These are phyloP conservation scores for Trichopus zeylanicus DNA, from an alignment of 116 monocot species.

Conservation along the genomic window DNA sequence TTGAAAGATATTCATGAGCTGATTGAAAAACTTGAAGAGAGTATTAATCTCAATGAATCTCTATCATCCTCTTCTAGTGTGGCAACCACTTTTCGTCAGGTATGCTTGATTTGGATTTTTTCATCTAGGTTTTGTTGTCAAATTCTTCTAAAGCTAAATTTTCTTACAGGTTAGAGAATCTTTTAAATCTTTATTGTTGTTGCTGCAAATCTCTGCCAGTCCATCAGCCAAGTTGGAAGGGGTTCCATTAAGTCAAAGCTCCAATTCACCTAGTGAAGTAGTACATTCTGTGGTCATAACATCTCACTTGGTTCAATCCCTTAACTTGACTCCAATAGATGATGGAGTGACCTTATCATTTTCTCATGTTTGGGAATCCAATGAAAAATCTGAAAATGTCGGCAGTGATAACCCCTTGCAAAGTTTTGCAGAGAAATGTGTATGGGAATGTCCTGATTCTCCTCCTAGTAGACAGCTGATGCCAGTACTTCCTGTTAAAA, in stretches of 20 bases:
- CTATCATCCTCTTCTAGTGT: conserved; percentile 11
- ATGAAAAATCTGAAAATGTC: conserved; percentile 25
- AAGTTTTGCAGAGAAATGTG: conserved; percentile 50
- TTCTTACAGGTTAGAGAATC: conserved; percentile 47
- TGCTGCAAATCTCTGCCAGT: conserved; percentile 27
- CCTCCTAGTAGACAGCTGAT: conserved; percentile 36
- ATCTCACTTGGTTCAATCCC: conserved; percentile 25
- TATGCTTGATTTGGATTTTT: conserved; percentile 9
- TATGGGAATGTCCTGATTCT: conserved; percentile 88
- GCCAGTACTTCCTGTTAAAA: conserved; percentile 42
- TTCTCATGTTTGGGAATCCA: conserved; percentile 45
- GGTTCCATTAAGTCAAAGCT: conserved; percentile 14
- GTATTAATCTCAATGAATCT: conserved; percentile 20
- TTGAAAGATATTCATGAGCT: conserved; percentile 37
- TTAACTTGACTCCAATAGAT: conserved; percentile 7
- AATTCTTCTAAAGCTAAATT: not conserved
- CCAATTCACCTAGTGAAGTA: conserved; percentile 8
- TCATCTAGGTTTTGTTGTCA: not conserved
- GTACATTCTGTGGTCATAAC: conserved; percentile 14
- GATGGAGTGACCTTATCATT: conserved; percentile 23
- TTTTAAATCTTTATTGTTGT: conserved; percentile 26
- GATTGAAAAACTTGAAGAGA: conserved; percentile 35
- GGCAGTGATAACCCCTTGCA: conserved; percentile 14
- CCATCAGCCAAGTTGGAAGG: conserved; percentile 17
- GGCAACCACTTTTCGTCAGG: conserved; percentile 35